Base-by-base conservation (phyloP, 2,329 filamentous ascomycete species). In the Penicillium sp. region DNA sequence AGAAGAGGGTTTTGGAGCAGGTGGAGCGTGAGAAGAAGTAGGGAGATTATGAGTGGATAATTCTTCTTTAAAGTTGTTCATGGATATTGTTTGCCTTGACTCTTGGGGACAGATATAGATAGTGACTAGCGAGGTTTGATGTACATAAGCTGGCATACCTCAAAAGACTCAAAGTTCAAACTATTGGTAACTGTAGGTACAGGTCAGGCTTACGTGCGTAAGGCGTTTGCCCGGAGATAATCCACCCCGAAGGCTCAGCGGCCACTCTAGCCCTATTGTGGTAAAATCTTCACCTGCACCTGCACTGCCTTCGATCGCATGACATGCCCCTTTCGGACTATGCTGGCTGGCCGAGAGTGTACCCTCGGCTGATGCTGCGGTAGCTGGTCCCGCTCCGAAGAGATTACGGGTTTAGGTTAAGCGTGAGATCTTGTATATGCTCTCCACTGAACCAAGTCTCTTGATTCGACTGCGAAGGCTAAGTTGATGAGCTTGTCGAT, bases 1-100 rank as follows among this genome's bases (percentile, higher is more conserved):
- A 96, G 80, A 73, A 79, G 65, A 77, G 77, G 70, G 85, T 94
- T 40, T 74, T 95, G 72, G 71, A 75, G 70, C 63, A 75, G 59
- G 72, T 69, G 27, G 19, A 27, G n/a, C 37, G 19, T n/a, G 39
- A 37, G 33, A 50, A 22, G 16, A 47, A 7, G 35, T 36, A 50
- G 22, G 22, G 22, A 22, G 22, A 14, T 9, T 9, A 31, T 10
- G 11, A 31, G 33, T 2, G 18, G 2, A 7, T 24, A n/a, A 36
- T 2, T 24, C 14, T 35, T 16, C 14, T 18, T 24, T 35, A 18
- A 5, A 4, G n/a, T 37, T 10, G 27, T 27, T 47, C 10, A 27
- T 41, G 39, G 19, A 19, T 19, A 4, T 6, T 41, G 9, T 41
- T 22, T 22, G 39, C 5, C 10, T 22, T 22, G 3, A 18, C 3